These are phyloP conservation scores for Stachybotrys elegans DNA, from an alignment of 2,329 filamentous ascomycete genomes.

Conservation along the genomic window DNA sequence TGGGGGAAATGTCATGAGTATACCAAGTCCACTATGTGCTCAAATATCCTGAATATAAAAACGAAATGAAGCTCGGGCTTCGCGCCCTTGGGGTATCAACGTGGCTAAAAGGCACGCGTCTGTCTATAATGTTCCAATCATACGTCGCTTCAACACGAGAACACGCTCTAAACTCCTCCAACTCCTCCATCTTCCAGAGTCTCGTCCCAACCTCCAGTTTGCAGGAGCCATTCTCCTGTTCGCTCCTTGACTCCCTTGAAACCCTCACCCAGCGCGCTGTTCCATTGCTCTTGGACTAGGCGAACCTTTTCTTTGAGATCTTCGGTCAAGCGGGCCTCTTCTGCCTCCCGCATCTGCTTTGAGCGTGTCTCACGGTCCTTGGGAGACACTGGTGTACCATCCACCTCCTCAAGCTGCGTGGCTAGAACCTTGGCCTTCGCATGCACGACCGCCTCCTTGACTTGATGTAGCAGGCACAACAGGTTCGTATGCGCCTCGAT, in stretches of 20 bases:
- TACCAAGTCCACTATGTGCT: too few relatives aligned
- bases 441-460: conserved; percentile 71
- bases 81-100: not conserved
- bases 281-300: conserved; percentile 88
- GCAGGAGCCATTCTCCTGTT: conserved; percentile 67
- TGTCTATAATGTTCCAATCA: not conserved
- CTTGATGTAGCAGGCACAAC: conserved; percentile 84
- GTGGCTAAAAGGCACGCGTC: not conserved
- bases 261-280: conserved; percentile 74
- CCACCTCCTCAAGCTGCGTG: conserved; percentile 48
- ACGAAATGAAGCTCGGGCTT: too few relatives aligned
- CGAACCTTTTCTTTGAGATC: conserved; percentile 92
- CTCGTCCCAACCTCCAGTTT: conserved; percentile 86
- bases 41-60: too few relatives aligned
- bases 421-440: conserved; percentile 65
- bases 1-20: too few relatives aligned
- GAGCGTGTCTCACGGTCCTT: conserved; percentile 35
- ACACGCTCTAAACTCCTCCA: conserved; percentile 32
- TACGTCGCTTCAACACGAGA: conserved; percentile 7
- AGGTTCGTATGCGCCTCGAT: conserved; percentile 93
- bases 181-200: conserved; percentile 55
- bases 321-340: conserved; percentile 68
- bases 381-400: conserved; percentile 22
- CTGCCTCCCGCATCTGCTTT: conserved; percentile 55
- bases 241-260: conserved; percentile 69